These are phyloP conservation scores for Populus pruinosa DNA, from an alignment of 345 rosid genomes.

Conservation along the genomic window DNA sequence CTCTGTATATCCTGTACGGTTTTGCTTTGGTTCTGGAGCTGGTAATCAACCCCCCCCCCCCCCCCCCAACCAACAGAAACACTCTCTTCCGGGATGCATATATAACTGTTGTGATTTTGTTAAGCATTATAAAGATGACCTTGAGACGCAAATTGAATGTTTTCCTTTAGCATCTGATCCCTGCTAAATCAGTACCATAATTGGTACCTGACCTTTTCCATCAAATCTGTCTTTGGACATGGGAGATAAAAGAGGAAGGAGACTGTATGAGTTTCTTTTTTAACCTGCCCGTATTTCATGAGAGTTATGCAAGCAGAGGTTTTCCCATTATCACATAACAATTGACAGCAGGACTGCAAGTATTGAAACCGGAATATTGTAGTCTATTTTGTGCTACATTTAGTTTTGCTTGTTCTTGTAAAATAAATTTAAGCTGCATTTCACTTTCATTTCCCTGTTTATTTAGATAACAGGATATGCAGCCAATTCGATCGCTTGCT, in stretches of 20 bases:
- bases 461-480: conserved; percentile 65
- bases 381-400: neutral
- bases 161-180: neutral
- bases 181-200: neutral
- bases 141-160: neutral
- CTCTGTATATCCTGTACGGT: too few relatives aligned
- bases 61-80: too few relatives aligned
- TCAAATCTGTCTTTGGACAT: neutral
- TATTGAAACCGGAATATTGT: neutral
- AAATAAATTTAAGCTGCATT: neutral
- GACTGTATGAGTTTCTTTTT: neutral
- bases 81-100: too few relatives aligned
- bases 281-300: neutral
- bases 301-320: neutral
- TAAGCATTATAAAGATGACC: neutral
- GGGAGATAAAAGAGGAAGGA: neutral
- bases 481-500: conserved; percentile 90
- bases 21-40: too few relatives aligned
- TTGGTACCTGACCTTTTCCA: neutral
- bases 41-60: too few relatives aligned
- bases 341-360: neutral
- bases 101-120: too few relatives aligned
- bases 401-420: conserved; percentile 8
- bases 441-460: neutral
- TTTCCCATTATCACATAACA: neutral